These are phyloP conservation scores for Ceratocystis cacaofunesta DNA, from an alignment of 2,329 filamentous ascomycete genomes.

Conservation along the genomic window DNA sequence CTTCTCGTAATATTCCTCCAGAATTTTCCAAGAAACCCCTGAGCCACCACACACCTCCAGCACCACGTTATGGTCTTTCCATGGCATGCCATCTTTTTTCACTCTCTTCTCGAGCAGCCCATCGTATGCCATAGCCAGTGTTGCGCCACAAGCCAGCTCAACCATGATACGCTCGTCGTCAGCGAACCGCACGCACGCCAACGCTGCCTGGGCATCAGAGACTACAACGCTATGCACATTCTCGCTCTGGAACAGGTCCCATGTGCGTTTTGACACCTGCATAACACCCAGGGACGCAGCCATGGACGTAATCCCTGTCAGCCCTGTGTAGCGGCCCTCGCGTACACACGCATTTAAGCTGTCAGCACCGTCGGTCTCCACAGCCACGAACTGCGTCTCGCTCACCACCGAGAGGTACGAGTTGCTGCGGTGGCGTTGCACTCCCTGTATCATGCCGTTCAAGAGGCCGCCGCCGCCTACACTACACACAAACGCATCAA, in stretches of 20 bases:
- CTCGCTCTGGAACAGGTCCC: conserved; percentile 39
- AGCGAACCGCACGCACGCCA: conserved; percentile 59
- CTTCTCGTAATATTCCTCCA: conserved; percentile 41
- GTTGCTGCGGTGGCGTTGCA: conserved; percentile 23
- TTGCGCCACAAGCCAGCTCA: conserved; percentile 74
- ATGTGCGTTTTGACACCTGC: conserved; percentile 52
- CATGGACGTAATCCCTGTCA: conserved; percentile 58
- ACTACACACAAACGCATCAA: conserved; percentile 60
- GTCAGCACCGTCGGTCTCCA: conserved; percentile 64
- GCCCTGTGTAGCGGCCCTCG: conserved; percentile 41
- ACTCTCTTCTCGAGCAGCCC: conserved; percentile 41
- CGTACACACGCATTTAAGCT: conserved; percentile 49
- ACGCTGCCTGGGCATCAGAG: conserved; percentile 53
- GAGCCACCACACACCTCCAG: conserved; percentile 73
- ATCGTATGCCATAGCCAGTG: conserved; percentile 50
- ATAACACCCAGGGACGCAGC: conserved; percentile 62
- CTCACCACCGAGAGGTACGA: conserved; percentile 21
- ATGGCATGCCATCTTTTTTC: conserved; percentile 42
- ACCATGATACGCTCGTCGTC: conserved; percentile 72
- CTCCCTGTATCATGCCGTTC: conserved; percentile 50
- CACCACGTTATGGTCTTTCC: conserved; percentile 56
- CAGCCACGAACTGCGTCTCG: conserved; percentile 45
- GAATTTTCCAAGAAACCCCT: conserved; percentile 46
- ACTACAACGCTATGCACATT: conserved; percentile 28
- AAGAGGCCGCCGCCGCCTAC: conserved; percentile 72